These are phyloP conservation scores for Seminavis robusta DNA, from an alignment of 108 stramenopile genomes.

Conservation along the genomic window DNA sequence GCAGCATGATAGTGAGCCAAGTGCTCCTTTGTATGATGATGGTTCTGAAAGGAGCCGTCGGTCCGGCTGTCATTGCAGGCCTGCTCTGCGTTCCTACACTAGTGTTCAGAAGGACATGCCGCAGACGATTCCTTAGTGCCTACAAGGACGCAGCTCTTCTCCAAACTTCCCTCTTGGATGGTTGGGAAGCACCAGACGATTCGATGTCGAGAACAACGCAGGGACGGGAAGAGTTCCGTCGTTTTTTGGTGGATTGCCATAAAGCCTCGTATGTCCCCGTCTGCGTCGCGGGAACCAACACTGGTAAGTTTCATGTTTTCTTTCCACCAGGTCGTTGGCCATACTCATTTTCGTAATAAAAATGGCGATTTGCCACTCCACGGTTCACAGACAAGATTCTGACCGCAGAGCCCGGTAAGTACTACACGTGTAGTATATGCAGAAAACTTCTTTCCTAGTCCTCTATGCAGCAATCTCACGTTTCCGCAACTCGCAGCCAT, in stretches of 20 bases:
- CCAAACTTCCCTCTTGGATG: conserved; percentile 81
- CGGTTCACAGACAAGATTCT: too few species aligned
- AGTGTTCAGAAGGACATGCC: conserved; percentile 44
- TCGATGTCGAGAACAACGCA: too few species aligned
- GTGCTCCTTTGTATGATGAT: conserved; percentile 45
- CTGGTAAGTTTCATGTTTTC: too few species aligned
- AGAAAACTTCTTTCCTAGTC: too few species aligned
- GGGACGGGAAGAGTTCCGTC: conserved; percentile 74
- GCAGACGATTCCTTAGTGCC: conserved; percentile 51
- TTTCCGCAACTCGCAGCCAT: too few species aligned
- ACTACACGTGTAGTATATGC: too few species aligned
- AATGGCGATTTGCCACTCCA: too few species aligned
- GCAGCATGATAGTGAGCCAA: conserved; percentile 60
- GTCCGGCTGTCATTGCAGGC: conserved; percentile 68
- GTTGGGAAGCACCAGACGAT: too few species aligned
- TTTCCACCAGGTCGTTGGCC: too few species aligned
- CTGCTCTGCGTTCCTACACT: conserved; percentile 57
- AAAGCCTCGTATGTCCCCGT: conserved; percentile 89
- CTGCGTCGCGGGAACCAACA: conserved; percentile 69
- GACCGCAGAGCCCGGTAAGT: too few species aligned
- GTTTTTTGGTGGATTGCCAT: conserved; percentile 85
- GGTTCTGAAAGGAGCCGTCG: conserved; percentile 49
- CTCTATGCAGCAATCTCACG: too few species aligned
- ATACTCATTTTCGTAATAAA: too few species aligned
- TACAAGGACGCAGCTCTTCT: conserved; percentile 78